These are phyloP conservation scores for Colletotrichum tofieldiae DNA, from an alignment of 2,329 filamentous ascomycete genomes.

Conservation along the genomic window DNA sequence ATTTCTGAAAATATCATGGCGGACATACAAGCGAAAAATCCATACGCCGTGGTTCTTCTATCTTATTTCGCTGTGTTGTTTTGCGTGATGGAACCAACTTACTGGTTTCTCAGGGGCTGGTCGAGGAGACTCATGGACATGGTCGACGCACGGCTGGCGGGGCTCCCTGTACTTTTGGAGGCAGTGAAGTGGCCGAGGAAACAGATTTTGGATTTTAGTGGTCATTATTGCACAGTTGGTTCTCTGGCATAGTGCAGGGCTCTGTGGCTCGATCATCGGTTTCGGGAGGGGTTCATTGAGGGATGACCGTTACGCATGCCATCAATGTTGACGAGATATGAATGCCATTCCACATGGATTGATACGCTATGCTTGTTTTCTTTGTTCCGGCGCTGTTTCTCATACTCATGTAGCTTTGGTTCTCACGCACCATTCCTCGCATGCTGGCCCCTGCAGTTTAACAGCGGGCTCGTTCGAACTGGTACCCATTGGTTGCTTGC, in stretches of 20 bases:
- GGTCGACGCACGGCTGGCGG: constrained; percentile 42
- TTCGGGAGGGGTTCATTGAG: not conserved
- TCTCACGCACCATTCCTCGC: too few species aligned
- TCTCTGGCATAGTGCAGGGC: accelerated
- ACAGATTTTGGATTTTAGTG: constrained; percentile 27
- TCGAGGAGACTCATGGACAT: constrained; percentile 44
- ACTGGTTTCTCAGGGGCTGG: constrained; percentile 50
- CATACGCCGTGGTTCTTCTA: constrained; percentile 49
- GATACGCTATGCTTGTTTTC: not conserved
- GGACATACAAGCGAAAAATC: constrained; percentile 47
- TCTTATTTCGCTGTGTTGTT: constrained; percentile 48
- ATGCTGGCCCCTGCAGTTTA: too few species aligned
- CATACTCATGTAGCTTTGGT: too few species aligned
- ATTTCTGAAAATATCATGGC: constrained; percentile 47
- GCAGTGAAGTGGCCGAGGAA: constrained; percentile 29
- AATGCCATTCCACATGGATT: accelerated
- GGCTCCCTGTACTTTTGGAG: not conserved
- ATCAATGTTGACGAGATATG: not conserved
- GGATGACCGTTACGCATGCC: not conserved
- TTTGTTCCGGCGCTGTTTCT: not conserved
- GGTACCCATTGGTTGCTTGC: too few species aligned
- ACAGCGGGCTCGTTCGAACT: too few species aligned
- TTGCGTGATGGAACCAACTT: constrained; percentile 47
- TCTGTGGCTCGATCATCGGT: not conserved
- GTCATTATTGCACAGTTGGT: not conserved